Conservation (phyloP, 2,329 filamentous ascomycete species). For the Colletotrichum lupini region DNA sequence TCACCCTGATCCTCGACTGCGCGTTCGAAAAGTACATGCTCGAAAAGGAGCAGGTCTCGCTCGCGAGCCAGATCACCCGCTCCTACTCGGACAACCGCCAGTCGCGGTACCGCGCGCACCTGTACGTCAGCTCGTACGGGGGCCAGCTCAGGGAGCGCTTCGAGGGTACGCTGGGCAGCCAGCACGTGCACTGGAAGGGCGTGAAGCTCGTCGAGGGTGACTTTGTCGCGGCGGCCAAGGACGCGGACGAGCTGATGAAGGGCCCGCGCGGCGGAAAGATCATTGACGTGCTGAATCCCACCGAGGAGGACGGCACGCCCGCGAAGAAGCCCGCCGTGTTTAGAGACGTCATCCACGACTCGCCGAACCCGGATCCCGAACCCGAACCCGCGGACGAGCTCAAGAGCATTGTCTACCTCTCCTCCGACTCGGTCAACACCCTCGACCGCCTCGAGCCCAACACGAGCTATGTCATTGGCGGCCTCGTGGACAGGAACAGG, state of each 20-base stretch:
- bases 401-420: constrained; percentile 81
- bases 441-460: constrained; percentile 86
- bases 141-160: constrained; percentile 82
- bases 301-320: constrained; percentile 40
- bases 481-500: constrained; percentile 94
- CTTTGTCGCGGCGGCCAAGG: constrained; percentile 75
- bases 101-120: constrained; percentile 73
- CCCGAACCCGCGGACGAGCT: constrained; percentile 47
- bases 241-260: constrained; percentile 76
- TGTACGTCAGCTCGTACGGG: constrained; percentile 83
- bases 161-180: constrained; percentile 76
- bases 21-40: constrained; percentile 92
- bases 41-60: constrained; percentile 84
- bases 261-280: constrained; percentile 65
- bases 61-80: constrained; percentile 85
- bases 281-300: constrained; percentile 65
- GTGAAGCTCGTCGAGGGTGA: constrained; percentile 79
- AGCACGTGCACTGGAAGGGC: constrained; percentile 83
- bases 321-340: constrained; percentile 42
- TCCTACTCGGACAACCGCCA: constrained; percentile 89
- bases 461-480: constrained; percentile 92
- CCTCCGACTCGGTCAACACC: constrained; percentile 89
- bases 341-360: constrained; percentile 45
- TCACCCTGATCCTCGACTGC: constrained; percentile 90
- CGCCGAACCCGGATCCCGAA: constrained; percentile 45